phyloP scores from a whole-genome alignment of 169 alveolate genomes.

The Neospora caninum region DNA sequence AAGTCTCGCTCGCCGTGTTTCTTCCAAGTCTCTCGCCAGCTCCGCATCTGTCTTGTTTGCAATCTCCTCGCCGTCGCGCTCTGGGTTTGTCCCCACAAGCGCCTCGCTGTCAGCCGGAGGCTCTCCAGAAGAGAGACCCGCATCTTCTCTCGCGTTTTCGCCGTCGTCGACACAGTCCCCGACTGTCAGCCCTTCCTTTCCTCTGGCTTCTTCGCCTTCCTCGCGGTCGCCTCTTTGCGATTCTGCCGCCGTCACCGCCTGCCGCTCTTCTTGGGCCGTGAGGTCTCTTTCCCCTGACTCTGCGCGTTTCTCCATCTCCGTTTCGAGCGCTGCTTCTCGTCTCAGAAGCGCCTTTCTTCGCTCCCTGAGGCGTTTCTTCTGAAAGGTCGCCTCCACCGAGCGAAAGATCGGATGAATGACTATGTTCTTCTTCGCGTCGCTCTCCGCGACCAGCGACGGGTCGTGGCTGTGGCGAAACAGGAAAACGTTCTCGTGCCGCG shows the following conservation, averaged over 20 bases:
- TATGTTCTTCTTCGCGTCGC: not conserved
- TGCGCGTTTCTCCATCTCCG: not conserved
- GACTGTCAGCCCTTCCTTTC: too few relatives aligned
- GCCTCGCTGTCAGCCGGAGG: too few relatives aligned
- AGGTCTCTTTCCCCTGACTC: too few relatives aligned
- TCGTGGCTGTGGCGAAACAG: not conserved
- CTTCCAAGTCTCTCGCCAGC: not conserved
- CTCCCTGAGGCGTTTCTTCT: not conserved
- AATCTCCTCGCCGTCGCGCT: not conserved
- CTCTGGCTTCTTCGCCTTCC: not conserved
- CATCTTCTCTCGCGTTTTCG: too few relatives aligned
- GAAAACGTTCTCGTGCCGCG: not conserved
- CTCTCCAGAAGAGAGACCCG: too few relatives aligned
- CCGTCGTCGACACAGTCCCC: too few relatives aligned
- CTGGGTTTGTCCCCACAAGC: too few relatives aligned
- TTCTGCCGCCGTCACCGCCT: too few relatives aligned
- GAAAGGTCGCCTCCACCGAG: not conserved
- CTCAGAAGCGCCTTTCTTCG: not conserved
- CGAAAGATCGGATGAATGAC: constrained; percentile 10
- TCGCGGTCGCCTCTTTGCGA: not conserved
- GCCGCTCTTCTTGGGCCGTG: too few relatives aligned
- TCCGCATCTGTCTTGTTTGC: not conserved
- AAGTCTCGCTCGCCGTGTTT: too few relatives aligned
- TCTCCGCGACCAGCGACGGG: not conserved
- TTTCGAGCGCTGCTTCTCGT: not conserved